Evolutionary conservation across 352 stramenopile genomes (phyloP).

Genomic region (Phytophthora chlamydospora): DNA sequence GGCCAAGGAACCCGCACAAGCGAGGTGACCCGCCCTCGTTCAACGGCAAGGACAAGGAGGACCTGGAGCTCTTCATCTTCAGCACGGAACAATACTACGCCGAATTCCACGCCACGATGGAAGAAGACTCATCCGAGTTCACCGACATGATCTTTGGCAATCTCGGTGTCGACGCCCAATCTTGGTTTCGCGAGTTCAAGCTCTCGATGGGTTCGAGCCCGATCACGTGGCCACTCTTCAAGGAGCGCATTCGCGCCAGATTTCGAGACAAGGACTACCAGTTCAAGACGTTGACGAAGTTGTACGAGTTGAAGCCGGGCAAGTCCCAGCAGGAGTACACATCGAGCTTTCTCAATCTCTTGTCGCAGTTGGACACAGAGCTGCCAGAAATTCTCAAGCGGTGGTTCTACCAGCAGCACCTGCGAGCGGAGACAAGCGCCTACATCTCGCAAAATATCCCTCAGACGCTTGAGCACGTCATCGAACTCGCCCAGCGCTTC

Average conservation of each 20-base stretch:
- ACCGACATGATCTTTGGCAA: constrained; percentile 12
- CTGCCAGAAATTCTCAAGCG: constrained; percentile 11
- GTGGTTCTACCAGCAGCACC: constrained; percentile 16
- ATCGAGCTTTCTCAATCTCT: constrained; percentile 6
- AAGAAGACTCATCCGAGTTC: constrained; percentile 1
- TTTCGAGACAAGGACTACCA: constrained; percentile 17
- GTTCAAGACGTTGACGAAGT: constrained; percentile 12
- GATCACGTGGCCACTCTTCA: constrained; percentile 6
- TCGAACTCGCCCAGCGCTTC: constrained; percentile 9
- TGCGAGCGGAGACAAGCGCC: constrained; percentile 4
- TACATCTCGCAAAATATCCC: constrained; percentile 16
- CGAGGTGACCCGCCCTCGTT: constrained; percentile 10
- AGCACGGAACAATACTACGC: constrained; percentile 20
- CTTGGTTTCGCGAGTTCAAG: constrained; percentile 11
- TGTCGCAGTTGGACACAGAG: constrained; percentile 8
- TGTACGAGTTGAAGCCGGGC: constrained; percentile 9
- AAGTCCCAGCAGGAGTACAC: constrained; percentile 22
- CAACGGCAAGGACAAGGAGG: constrained; percentile 13
- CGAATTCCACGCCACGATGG: not conserved
- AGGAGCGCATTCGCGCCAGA: constrained; percentile 10
- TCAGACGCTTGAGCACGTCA: constrained; percentile 6
- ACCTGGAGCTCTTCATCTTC: constrained; percentile 20
- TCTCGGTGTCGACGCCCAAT: constrained; percentile 14
- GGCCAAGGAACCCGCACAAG: not conserved
- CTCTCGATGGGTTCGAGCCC: constrained; percentile 2